Percentiles rank a stretch among this genome's conserved stretches.
Conservation (phyloP, 1,284 basidiomycete genomes). For the Pseudozyma hubeiensis region DNA sequence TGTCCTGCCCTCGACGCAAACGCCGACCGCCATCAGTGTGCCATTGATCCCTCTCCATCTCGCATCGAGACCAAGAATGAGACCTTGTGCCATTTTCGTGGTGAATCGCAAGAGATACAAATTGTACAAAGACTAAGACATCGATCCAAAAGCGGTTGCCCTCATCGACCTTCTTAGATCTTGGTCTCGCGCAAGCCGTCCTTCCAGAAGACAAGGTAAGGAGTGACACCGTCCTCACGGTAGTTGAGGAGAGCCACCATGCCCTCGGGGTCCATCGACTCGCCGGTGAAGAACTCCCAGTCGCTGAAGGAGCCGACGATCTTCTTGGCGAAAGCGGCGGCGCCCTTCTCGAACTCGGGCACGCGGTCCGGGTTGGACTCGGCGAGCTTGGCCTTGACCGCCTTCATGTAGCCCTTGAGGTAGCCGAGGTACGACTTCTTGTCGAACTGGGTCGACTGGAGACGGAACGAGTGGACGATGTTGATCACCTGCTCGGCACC, state of each 20-base stretch:
- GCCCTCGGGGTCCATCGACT: constrained; percentile 73
- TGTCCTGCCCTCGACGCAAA: too few relatives aligned
- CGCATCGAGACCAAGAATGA: too few relatives aligned
- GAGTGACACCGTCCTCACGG: constrained; percentile 75
- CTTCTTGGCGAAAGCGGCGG: constrained; percentile 74
- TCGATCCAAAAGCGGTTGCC: neutral
- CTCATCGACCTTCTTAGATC: constrained; percentile 53
- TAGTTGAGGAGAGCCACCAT: constrained; percentile 70
- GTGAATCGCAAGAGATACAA: neutral
- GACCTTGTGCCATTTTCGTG: too few relatives aligned
- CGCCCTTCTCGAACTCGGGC: constrained; percentile 84
- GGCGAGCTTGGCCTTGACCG: constrained; percentile 74
- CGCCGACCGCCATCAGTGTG: too few relatives aligned
- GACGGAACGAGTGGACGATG: constrained; percentile 90
- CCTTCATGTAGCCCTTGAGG: constrained; percentile 90
- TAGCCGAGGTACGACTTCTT: constrained; percentile 89
- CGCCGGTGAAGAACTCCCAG: constrained; percentile 86
- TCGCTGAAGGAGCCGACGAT: constrained; percentile 89
- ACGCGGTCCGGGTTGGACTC: constrained; percentile 77
- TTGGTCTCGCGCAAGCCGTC: constrained; percentile 67
- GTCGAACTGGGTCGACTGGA: constrained; percentile 85
- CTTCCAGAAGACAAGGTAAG: constrained; percentile 73
- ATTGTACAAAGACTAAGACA: neutral
- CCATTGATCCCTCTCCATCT: too few relatives aligned
- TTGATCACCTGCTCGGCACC: constrained; percentile 85